Base-by-base conservation (phyloP, 805 yeast genomes). In the Nakazawaea wickerhamii region DNA sequence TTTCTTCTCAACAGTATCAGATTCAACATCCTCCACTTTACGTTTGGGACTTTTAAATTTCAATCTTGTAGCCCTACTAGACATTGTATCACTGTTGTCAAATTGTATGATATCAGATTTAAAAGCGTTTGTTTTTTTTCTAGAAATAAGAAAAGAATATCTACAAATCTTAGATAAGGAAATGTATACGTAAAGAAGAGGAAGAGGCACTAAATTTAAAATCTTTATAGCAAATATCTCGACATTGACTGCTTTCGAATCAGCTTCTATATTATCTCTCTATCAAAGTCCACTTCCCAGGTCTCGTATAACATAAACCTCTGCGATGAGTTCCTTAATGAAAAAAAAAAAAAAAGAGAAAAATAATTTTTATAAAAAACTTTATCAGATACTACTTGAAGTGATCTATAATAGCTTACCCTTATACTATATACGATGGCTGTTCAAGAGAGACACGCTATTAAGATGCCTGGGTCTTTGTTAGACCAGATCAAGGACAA, bases 381-480 rank as follows among this genome's bases (percentile, higher is more conserved):
- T 14, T 15, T 36, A 15, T 10, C 11, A 36, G 13, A 4, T 9
- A 26, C 20, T 7, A n/a, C n/a, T n/a, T n/a, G n/a, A n/a, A n/a
- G n/a, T n/a, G n/a, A n/a, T n/a, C n/a, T n/a, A n/a, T n/a, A n/a
- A n/a, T n/a, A n/a, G 2, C 6, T 11, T 28, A 28, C 11, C 11
- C 31, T 13, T 6, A 6, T 8, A 11, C 14, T 13, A 11, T 10
- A 10, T 6, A 28, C 31, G 15, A 28, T 28, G 31, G 31, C 31
- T 13, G 15, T 15, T 5, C 17, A 17, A 36, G 43, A 39, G 20
- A 48, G 48, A 19, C 67, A 59, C 38, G 60, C 60, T n/a, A 64
- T 69, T 33, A 60, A 63, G 35, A 59, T 71, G 36, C 76, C 76
- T 1, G 71, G 71, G 13, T 59, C 54, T 20, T 50, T 71, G 34